Evolutionary conservation across 306 rosid genomes (phyloP).

Genomic region (Inga oerstediana): DNA sequence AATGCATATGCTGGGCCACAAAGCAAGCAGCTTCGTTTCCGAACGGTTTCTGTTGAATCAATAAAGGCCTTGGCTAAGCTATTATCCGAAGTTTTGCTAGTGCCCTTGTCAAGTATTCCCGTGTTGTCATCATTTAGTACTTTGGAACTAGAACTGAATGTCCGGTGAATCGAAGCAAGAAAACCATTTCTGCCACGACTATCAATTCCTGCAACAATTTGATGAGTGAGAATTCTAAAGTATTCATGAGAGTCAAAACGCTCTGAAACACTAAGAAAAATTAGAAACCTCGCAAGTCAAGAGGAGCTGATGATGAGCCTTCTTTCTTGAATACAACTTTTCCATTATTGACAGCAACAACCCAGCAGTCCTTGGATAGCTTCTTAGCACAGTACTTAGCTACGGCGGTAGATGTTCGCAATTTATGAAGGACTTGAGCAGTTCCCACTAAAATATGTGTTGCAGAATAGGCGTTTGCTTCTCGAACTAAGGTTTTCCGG

Average conservation of each 20-base stretch:
- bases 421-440: slow-evolving; percentile 58
- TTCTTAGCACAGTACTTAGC: slow-evolving; percentile 94
- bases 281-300: slow-evolving; percentile 55
- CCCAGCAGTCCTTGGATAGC: slow-evolving; percentile 60
- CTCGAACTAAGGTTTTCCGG: slow-evolving; percentile 74
- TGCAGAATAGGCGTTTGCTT: slow-evolving; percentile 75
- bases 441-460: slow-evolving; percentile 75
- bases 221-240: slow-evolving; percentile 27
- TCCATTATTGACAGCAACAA: slow-evolving; percentile 82
- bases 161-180: slow-evolving; percentile 51
- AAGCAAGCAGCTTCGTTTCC: slow-evolving; percentile 52
- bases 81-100: slow-evolving; percentile 45
- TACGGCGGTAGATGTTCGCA: slow-evolving; percentile 69
- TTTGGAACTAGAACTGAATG: slow-evolving; percentile 44
- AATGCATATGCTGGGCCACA: slow-evolving; percentile 47
- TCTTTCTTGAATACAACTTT: slow-evolving; percentile 74
- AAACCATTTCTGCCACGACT: slow-evolving; percentile 44
- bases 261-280: background rate
- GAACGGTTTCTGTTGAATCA: slow-evolving; percentile 42
- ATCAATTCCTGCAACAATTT: slow-evolving; percentile 53
- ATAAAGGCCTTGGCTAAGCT: slow-evolving; percentile 53
- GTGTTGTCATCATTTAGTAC: slow-evolving; percentile 48
- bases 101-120: slow-evolving; percentile 21
- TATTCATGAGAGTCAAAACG: slow-evolving; percentile 13
- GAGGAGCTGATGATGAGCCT: slow-evolving; percentile 33